Evolutionary conservation across 2,329 filamentous ascomycete species (phyloP).

Genomic region (Aspergillus sp.): DNA sequence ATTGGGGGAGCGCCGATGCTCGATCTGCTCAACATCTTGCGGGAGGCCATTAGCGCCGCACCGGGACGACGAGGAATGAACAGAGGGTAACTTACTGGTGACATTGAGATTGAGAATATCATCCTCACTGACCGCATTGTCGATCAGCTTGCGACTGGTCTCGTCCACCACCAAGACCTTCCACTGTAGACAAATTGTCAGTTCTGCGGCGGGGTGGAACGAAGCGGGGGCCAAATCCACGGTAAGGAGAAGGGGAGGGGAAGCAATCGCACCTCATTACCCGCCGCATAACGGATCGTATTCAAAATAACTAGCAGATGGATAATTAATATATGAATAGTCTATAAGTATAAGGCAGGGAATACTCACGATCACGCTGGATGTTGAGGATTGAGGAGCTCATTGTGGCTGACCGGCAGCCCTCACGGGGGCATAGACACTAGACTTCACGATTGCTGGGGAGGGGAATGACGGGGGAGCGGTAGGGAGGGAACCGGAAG

Average conservation of each 20-base stretch:
- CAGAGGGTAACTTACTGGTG: slow-evolving; percentile 62
- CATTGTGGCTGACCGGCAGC: slow-evolving; percentile 62
- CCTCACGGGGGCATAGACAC: slow-evolving; percentile 26
- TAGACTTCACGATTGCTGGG: slow-evolving; percentile 11
- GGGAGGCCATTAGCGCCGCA: slow-evolving; percentile 17
- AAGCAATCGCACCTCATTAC: slow-evolving; percentile 67
- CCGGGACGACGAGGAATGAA: background rate
- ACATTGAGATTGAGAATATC: slow-evolving; percentile 96
- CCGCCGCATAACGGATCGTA: slow-evolving; percentile 74
- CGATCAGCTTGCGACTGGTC: slow-evolving; percentile 77
- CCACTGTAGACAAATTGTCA: slow-evolving; percentile 64
- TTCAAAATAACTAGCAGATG: slow-evolving; percentile 64
- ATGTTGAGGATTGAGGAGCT: slow-evolving; percentile 80
- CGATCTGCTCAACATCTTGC: slow-evolving; percentile 89
- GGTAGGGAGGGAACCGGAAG: background rate
- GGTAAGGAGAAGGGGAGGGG: slow-evolving; percentile 27
- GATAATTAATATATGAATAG: background rate
- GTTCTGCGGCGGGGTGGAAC: slow-evolving; percentile 20
- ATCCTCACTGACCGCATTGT: slow-evolving; percentile 91
- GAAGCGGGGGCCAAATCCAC: slow-evolving; percentile 10
- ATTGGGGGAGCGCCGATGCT: slow-evolving; percentile 78
- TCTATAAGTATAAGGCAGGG: background rate
- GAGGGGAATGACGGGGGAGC: slow-evolving; percentile 12
- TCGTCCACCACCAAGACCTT: slow-evolving; percentile 93
- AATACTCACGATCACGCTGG: slow-evolving; percentile 69